Percentiles rank a stretch among this genome's conserved stretches.
Evolutionary conservation across 2,329 filamentous ascomycete genomes (phyloP).

Genomic region (Neofusicoccum sp.): DNA sequence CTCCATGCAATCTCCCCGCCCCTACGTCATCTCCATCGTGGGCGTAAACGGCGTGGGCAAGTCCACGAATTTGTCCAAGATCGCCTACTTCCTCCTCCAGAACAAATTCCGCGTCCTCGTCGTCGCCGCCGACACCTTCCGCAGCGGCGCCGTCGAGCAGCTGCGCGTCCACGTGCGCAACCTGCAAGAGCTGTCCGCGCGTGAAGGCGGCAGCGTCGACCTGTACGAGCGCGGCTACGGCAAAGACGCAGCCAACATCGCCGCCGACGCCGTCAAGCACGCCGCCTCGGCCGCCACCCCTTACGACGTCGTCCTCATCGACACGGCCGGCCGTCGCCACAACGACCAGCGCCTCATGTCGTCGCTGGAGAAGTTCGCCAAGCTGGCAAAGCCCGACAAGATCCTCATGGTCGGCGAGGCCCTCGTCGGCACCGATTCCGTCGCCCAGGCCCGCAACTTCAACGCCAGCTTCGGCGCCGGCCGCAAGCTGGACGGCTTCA

Average conservation of each 20-base stretch:
- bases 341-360: conserved; percentile 97
- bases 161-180: conserved; percentile 93
- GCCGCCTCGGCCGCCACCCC: conserved; percentile 61
- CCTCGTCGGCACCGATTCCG: conserved; percentile 90
- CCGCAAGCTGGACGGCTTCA: conserved; percentile 86
- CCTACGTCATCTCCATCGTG: conserved; percentile 97
- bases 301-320: conserved; percentile 93
- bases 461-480: conserved; percentile 84
- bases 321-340: conserved; percentile 90
- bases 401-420: conserved; percentile 97
- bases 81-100: conserved; percentile 95
- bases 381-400: conserved; percentile 94
- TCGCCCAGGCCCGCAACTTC: conserved; percentile 95
- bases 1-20: conserved; percentile 64
- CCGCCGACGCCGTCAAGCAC: conserved; percentile 85
- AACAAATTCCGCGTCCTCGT: conserved; percentile 96
- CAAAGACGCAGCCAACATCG: conserved; percentile 93
- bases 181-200: conserved; percentile 78
- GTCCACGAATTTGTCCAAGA: conserved; percentile 95
- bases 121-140: conserved; percentile 93
- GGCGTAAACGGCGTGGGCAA: conserved; percentile 98
- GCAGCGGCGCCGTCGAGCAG: conserved; percentile 95
- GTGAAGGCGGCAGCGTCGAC: conserved; percentile 79
- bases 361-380: conserved; percentile 93
- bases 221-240: conserved; percentile 97